Base-by-base conservation (phyloP, 2,329 filamentous ascomycete species). In the Botrytis galanthina region DNA sequence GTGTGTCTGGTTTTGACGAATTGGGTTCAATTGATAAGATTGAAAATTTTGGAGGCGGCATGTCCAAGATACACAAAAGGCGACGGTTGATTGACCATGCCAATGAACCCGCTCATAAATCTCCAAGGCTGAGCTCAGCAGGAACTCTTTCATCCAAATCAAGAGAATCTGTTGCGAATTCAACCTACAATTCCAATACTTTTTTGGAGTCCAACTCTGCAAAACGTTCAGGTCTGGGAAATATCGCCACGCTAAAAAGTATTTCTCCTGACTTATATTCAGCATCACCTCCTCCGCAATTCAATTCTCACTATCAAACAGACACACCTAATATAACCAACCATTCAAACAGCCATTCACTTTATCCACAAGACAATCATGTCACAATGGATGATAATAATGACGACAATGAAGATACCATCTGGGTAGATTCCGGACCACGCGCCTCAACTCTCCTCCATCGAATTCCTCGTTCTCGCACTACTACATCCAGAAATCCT, bases 381-480 rank as follows among this genome's bases (percentile, higher is more conserved):
- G 16, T 44, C 48, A 69, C 39, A 32, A 69, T 57, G 26, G n/a
- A 69, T 42, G 66, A 12, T 39, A 69, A 37, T 69, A 37, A 57
- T 32, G n/a, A 18, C 8, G 66, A 69, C 10, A 48, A 9, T 18
- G 37, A 57, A 57, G 48, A 68, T 20, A 57, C 26, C 6, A 42
- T 68, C 22, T 57, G n/a, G 66, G 66, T 42, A 42, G 35, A 69
- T 16, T 57, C 48, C 18, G 37, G 48, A 26, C n/a, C 66, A 42
- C 66, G 35, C 26, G 37, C n/a, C 37, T 69, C 48, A 22, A 69
- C n/a, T 32, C 35, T 42, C 6, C n/a, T 42, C 22, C 26, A 32
- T 29, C 26, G 12, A 69, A 16, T 20, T 18, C 26, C 35, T 9
- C 18, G 1, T 26, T 69, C 26, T 4, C 66, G 12, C n/a, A 69